phyloP scores from a whole-genome alignment of 176 grass and related monocot genomes.

The Alloteropsis semialata region DNA sequence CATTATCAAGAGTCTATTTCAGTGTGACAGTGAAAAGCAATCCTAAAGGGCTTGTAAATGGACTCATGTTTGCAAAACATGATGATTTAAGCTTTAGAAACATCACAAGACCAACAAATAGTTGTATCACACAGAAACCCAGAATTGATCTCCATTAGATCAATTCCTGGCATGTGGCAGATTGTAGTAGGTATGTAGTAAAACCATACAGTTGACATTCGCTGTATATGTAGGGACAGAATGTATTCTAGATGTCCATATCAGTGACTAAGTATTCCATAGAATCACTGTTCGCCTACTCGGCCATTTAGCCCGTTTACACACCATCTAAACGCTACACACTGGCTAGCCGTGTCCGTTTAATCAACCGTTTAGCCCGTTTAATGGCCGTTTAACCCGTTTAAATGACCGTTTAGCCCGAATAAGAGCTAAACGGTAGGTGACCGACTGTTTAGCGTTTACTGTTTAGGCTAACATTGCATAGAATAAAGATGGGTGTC shows the following conservation, averaged over 20 bases:
- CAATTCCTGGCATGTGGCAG: background rate
- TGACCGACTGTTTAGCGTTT: no score
- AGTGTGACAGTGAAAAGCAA: background rate
- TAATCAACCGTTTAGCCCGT: no score
- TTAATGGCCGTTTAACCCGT: no score
- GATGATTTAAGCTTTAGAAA: constrained; percentile 17
- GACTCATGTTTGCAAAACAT: background rate
- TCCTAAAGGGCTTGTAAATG: background rate
- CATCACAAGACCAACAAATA: background rate
- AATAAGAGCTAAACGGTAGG: no score
- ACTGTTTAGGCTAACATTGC: no score
- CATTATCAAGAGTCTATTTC: background rate
- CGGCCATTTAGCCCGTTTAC: no score
- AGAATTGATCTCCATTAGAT: background rate
- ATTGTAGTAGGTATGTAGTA: background rate
- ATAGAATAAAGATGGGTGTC: constrained; percentile 11
- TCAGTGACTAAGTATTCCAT: background rate
- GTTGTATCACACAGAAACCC: background rate
- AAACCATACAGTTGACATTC: background rate
- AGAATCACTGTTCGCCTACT: no score
- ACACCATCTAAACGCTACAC: no score
- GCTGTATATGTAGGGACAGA: constrained; percentile 2
- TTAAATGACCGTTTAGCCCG: no score
- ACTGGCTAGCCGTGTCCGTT: no score
- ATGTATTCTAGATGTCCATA: background rate